Evolutionary conservation across 208 protist genomes (phyloP), one percentile per base, ranked within the genome.

Genomic region (Trichomonas vaginalis): DNA sequence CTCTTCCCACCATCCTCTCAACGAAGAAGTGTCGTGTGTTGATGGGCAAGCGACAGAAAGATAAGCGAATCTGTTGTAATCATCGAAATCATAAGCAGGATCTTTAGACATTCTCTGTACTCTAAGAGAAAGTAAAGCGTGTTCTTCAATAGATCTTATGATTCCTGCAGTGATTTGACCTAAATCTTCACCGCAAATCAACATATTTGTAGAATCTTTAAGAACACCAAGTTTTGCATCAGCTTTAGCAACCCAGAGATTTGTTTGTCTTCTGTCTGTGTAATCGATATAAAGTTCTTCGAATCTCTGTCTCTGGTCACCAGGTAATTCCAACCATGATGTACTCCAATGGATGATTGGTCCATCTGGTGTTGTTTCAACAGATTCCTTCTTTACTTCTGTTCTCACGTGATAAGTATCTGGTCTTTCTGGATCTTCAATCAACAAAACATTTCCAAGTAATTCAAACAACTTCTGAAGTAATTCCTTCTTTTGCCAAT

Each of bases 91-190:
- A 48, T 88, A 6, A 9, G 46, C 47, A 10, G 35, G 82, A 88
- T 88, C 82, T 42, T 88, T 88, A 3, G 82, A 88, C 82, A 88
- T 88, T 88, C 82, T 45, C 37, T 88, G 82, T 9, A 88, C 82
- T 4, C 39, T 4, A 21, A 88, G 47, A n/a, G 82, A 88, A 3
- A 88, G 17, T 0, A 88, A 23, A 9, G 82, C 35, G 17, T 37
- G 0, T 1, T 45, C 35, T 47, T 47, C n/a, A 17, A 88, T 32
- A n/a, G 40, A 4, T 10, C 47, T 6, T 9, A 46, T 32, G 37
- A 88, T 88, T 6, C 40, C 82, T 46, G 46, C 40, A 48, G 82
- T 88, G 37, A 88, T n/a, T 42, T 88, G 82, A 17, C 82, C 82
- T 88, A 88, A 88, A 23, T 88, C 82, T 88, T 88, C 82, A 47